These are phyloP conservation scores for Buxus sempervirens DNA, from an alignment of 164 flowering plant genomes.

Conservation along the genomic window DNA sequence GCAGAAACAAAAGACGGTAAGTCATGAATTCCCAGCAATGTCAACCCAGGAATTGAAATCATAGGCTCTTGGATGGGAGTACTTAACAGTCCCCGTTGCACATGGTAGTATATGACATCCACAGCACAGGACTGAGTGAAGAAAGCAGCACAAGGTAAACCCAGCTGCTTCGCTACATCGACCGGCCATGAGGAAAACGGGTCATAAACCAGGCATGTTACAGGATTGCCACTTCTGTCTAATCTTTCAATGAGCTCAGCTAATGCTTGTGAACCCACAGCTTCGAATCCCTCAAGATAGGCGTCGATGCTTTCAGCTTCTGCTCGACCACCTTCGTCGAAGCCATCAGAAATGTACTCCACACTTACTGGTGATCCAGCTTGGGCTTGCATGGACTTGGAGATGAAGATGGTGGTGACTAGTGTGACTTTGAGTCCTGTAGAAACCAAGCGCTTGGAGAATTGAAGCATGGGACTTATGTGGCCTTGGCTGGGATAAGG, in stretches of 20 bases:
- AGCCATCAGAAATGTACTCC: constrained; percentile 34
- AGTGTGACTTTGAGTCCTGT: constrained; percentile 14
- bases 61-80: constrained; percentile 1
- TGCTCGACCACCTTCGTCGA: constrained; percentile 21
- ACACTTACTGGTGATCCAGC: neutral
- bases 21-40: constrained; percentile 11
- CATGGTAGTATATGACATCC: constrained; percentile 23
- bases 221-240: neutral
- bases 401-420: constrained; percentile 22
- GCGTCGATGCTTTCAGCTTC: constrained; percentile 13
- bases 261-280: neutral
- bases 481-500: too few relatives aligned
- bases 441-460: neutral
- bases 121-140: constrained; percentile 33
- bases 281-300: constrained; percentile 5
- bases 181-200: constrained; percentile 22
- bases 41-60: constrained; percentile 18
- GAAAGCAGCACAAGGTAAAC: constrained; percentile 16
- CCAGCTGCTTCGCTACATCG: constrained; percentile 17
- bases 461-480: too few relatives aligned
- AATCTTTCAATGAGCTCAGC: constrained; percentile 10
- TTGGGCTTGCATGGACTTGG: constrained; percentile 8
- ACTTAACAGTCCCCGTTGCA: constrained; percentile 5
- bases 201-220: constrained; percentile 19
- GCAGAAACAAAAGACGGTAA: constrained; percentile 23